Evolutionary conservation across 2,329 filamentous ascomycete genomes (phyloP).

Genomic region (Paracorniculantispora psalliotae): DNA sequence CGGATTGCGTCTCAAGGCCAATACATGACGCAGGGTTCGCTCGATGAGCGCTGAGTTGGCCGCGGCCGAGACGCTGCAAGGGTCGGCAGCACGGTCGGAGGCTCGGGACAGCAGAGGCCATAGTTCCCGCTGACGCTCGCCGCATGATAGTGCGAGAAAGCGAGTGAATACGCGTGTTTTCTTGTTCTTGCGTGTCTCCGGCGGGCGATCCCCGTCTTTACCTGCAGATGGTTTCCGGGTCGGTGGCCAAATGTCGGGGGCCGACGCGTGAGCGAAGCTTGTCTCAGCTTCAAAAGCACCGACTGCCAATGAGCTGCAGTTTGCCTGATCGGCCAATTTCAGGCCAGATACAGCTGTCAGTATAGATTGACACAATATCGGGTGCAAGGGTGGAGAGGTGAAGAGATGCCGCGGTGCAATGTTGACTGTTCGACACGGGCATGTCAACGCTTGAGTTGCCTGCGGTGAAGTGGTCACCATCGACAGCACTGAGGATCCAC

Average conservation of each 20-base stretch:
- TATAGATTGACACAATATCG: background rate
- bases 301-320: background rate
- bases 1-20: background rate
- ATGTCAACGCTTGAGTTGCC: background rate
- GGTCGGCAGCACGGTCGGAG: background rate
- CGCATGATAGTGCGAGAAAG: background rate
- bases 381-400: background rate
- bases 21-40: background rate
- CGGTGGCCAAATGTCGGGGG: background rate
- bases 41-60: background rate
- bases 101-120: background rate
- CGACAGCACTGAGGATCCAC: background rate
- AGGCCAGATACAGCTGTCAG: background rate
- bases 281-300: conserved; percentile 3
- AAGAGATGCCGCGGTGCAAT: background rate
- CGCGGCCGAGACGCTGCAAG: background rate
- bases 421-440: background rate
- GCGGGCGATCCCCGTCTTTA: background rate
- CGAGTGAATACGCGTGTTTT: background rate
- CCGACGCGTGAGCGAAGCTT: background rate
- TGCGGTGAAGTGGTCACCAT: background rate
- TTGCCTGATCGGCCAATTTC: background rate
- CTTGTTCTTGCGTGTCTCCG: too few relatives aligned
- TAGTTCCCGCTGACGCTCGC: background rate
- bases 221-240: background rate